Evolutionary conservation across 2,329 filamentous ascomycete genomes (phyloP).

Genomic region (Alternaria sp.): DNA sequence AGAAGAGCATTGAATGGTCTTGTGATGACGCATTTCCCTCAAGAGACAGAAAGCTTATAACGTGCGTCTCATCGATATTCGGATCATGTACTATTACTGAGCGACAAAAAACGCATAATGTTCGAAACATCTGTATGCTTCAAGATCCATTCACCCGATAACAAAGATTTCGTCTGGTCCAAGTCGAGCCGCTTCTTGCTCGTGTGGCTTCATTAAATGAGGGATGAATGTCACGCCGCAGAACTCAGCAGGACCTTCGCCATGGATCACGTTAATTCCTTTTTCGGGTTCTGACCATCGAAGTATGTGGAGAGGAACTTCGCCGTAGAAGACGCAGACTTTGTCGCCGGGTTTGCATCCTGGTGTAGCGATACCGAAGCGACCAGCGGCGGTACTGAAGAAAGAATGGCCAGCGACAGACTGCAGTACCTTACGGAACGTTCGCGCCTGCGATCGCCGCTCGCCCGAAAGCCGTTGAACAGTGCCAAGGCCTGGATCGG

Average conservation of each 20-base stretch:
- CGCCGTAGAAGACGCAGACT: not conserved
- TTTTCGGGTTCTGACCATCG: not conserved
- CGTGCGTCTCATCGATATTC: too few relatives aligned
- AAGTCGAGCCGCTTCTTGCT: constrained; percentile 12
- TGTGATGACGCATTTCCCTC: not conserved
- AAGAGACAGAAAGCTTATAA: not conserved
- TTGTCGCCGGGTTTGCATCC: not conserved
- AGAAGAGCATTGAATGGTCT: not conserved
- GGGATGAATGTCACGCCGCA: not conserved
- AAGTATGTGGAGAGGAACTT: not conserved
- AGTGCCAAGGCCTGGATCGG: too few relatives aligned
- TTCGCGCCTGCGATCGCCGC: too few relatives aligned
- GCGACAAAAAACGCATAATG: rapidly evolving
- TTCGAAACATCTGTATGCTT: rapidly evolving
- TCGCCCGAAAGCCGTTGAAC: too few relatives aligned
- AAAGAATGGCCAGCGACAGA: not conserved
- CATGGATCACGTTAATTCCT: not conserved
- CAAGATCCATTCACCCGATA: not conserved
- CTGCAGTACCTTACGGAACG: too few relatives aligned
- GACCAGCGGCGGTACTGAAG: not conserved
- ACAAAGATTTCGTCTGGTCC: not conserved
- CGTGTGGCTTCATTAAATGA: constrained; percentile 12
- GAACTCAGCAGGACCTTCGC: not conserved
- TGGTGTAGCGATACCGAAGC: not conserved
- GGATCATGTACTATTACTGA: not conserved